A percentile compares a stretch with the other conserved stretches of the same genome.
Evolutionary conservation across 2,329 filamentous ascomycete genomes (phyloP).

Genomic region (Blastomyces silverae): DNA sequence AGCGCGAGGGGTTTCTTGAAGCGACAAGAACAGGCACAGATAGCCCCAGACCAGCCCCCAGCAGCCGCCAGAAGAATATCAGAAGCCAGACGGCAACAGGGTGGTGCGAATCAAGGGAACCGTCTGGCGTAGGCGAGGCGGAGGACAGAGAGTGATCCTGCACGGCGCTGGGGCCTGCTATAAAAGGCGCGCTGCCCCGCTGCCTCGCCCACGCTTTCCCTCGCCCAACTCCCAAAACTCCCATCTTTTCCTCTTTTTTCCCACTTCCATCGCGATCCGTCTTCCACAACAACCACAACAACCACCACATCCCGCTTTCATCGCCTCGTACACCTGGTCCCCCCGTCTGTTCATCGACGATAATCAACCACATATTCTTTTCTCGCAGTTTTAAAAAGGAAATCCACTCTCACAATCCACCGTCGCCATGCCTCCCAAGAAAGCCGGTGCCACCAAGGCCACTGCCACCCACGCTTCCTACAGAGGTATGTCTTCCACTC

Average conservation of each 20-base stretch:
- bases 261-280: background rate
- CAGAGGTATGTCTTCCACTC: constrained; percentile 51
- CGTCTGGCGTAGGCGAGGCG: background rate
- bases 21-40: background rate
- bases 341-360: constrained; percentile 16
- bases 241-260: background rate
- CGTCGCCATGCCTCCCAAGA: constrained; percentile 59
- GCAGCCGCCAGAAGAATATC: background rate
- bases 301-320: background rate
- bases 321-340: background rate
- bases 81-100: background rate
- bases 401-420: constrained; percentile 16
- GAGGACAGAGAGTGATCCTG: background rate
- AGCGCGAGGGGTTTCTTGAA: background rate
- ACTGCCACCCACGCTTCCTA: constrained; percentile 57
- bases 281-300: constrained; percentile 10
- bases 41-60: background rate
- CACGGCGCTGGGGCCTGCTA: background rate
- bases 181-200: constrained; percentile 11
- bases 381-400: background rate
- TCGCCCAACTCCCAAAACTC: constrained; percentile 6
- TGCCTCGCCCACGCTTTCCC: constrained; percentile 11
- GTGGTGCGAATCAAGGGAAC: constrained; percentile 1
- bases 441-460: constrained; percentile 47
- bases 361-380: constrained; percentile 9